Evolutionary conservation across 345 rosid species (phyloP).

Genomic region (Populus ilicifolia): DNA sequence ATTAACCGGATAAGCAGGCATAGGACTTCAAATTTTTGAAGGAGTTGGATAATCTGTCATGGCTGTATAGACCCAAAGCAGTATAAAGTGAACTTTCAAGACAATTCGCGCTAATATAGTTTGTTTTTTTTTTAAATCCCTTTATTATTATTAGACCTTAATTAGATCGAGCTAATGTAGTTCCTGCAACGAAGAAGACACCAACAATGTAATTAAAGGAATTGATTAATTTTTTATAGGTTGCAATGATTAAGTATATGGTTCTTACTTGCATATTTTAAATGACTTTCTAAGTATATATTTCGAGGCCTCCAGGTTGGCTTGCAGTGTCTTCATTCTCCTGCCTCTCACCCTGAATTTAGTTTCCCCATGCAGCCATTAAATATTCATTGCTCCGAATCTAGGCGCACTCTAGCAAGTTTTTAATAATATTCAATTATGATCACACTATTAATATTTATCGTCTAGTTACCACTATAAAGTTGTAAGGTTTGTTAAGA

Average conservation of each 20-base stretch:
- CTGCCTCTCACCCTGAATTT: slow-evolving; percentile 44
- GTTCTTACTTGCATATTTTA: slow-evolving; percentile 46
- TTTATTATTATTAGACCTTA: no score
- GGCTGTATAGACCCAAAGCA: slow-evolving; percentile 46
- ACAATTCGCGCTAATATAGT: slow-evolving; percentile 16
- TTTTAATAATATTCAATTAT: not conserved
- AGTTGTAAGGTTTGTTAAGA: not conserved
- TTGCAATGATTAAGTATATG: not conserved
- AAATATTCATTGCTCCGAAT: not conserved
- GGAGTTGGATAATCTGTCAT: slow-evolving; percentile 71
- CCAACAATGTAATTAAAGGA: not conserved
- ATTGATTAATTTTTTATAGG: not conserved
- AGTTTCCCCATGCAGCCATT: not conserved
- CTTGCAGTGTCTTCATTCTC: slow-evolving; percentile 30
- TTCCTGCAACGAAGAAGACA: slow-evolving; percentile 28
- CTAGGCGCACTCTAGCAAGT: not conserved
- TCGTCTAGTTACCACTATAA: not conserved
- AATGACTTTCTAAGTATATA: slow-evolving; percentile 36
- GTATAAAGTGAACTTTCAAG: slow-evolving; percentile 33
- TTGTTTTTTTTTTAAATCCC: not conserved
- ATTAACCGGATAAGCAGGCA: slow-evolving; percentile 56
- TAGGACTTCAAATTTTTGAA: slow-evolving; percentile 43
- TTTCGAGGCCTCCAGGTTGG: slow-evolving; percentile 33
- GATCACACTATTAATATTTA: not conserved
- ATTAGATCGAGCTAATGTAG: not conserved